A percentile compares a stretch with the other conserved stretches of the same genome.
Conservation (phyloP, 164 flowering plant genomes). For the Kalanchoe fedtschenkoi region DNA sequence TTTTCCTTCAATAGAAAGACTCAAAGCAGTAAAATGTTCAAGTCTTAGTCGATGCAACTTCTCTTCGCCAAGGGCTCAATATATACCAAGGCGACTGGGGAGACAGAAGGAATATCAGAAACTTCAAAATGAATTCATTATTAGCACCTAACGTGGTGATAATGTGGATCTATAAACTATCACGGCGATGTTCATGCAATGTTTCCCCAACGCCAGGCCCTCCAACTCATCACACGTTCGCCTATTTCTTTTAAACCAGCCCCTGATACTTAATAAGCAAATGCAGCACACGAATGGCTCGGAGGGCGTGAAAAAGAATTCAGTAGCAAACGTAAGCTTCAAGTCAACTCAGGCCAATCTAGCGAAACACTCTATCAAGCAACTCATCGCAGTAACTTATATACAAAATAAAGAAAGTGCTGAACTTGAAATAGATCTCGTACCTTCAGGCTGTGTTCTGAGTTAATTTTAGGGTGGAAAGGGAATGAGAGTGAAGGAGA, state of each 20-base stretch:
- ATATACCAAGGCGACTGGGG: background rate
- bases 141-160: background rate
- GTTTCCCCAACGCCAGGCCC: background rate
- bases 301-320: too few species aligned
- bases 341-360: too few species aligned
- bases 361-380: too few species aligned
- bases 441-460: background rate
- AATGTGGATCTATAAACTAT: background rate
- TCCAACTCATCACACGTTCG: slow-evolving; percentile 1
- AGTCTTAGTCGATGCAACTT: background rate
- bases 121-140: background rate
- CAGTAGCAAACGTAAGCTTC: too few species aligned
- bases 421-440: too few species aligned
- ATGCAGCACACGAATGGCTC: slow-evolving; percentile 1
- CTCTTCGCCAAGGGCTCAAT: background rate
- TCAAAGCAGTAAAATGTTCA: background rate
- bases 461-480: slow-evolving; percentile 4
- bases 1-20: background rate
- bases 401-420: too few species aligned
- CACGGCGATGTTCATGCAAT: background rate
- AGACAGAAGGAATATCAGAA: background rate
- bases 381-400: too few species aligned
- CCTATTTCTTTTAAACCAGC: background rate
- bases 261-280: background rate
- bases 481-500: too few species aligned